Base-by-base conservation (phyloP, 148 eudicot genomes). In the Chenopodium berlandieri region DNA sequence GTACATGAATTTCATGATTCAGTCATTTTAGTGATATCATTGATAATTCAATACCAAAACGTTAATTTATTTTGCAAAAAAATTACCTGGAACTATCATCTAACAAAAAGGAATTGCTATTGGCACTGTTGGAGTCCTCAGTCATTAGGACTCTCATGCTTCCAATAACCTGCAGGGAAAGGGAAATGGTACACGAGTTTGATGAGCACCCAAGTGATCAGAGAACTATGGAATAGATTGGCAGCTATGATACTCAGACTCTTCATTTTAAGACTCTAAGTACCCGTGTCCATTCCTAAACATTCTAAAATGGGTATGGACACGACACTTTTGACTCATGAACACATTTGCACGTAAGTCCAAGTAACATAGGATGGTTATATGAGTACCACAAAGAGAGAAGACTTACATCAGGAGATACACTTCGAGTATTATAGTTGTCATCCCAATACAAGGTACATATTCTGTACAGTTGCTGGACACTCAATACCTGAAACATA, bases 401-500 rank as follows among this genome's bases (percentile, higher is more conserved):
- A 48, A 54, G 46, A 82, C 97, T 91, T 89, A 96, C 99, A 77
- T 89, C 98, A 8, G 89, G 90, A n/a, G 99, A 96, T 73, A 96
- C 99, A 84, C 97, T 94, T 86, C 94, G 90, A 69, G 99, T 96
- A 81, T 96, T 96, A 75, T 96, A 96, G 83, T 91, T 96, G 88
- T 96, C 99, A 79, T 96, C 99, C 98, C 97, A 92, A 85, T 94
- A 96, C 86, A 96, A 86, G 32, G 97, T 94, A 86, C 99, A 96
- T 84, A 96, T 94, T 91, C 98, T 91, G 86, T 96, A 94, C 82
- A 96, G 86, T 85, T 96, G 99, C 89, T 96, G 99, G 77, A 96
- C 98, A 73, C 97, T 96, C 82, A 96, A 82, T 79, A 94, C 87
- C 99, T 96, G 93, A 69, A 79, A 63, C 71, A 76, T 67, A 25